Base-by-base conservation (phyloP, 768 basidiomycete genomes). In the Neoboletus brunneissimus region DNA sequence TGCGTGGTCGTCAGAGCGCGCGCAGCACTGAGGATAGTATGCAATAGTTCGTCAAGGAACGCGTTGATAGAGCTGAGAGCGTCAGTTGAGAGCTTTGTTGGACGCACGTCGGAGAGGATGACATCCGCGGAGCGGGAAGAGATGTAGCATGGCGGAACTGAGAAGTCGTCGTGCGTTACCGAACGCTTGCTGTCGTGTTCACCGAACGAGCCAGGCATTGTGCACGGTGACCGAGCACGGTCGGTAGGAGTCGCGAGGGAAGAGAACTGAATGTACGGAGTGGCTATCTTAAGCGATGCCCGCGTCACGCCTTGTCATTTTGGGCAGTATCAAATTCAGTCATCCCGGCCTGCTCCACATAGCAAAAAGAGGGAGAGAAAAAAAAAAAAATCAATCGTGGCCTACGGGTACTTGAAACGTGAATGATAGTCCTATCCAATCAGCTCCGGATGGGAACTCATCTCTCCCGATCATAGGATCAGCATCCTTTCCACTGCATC, bases 31-130 rank as follows among this genome's bases (percentile, higher is more conserved):
- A 94, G 81, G 53, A 92, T 83, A 54, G 77, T 85, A 74, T 85
- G 84, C 49, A 95, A 77, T 57, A 94, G 81, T 73, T 94, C 93
- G 75, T 94, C 93, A 56, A 94, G 80, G 45, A 92, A 74, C 58
- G 85, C 82, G 71, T 94, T 94, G 76, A 94, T 82, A 57, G 82
- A 80, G 56, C 76, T 77, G 47, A 97, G 83, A n/a, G 91, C 88
- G 51, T 93, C 85, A 20, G 79, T 67, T 60, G 86, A 85, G 73
- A 96, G 83, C 69, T 85, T 88, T 62, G 91, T 94, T n/a, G 92
- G 91, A 20, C 94, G 87, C 53, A 95, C 84, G 64, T 98, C 94
- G 57, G 91, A 93, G 51, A 98, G 85, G 67, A 97, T 88, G 59
- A 92, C 85, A 73, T 96, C 92, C 44, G 94, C 92, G 34, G 91